Evolutionary conservation across 1,284 basidiomycete species (phyloP).

Genomic region (Fomitopsis pinicola): DNA sequence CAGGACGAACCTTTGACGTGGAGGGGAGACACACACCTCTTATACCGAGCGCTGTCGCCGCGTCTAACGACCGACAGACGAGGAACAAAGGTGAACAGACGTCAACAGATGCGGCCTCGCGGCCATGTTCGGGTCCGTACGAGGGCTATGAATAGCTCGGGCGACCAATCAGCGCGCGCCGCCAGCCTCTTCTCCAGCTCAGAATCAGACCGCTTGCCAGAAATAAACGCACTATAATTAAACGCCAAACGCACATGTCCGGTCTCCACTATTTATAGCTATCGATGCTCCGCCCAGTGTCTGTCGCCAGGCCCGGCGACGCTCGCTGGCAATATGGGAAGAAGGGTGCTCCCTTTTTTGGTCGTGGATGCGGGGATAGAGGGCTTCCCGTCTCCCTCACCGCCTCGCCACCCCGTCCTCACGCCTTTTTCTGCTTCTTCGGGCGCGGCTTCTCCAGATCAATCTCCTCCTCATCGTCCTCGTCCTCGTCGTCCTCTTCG

Average conservation of each 20-base stretch:
- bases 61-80: not conserved
- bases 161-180: not conserved
- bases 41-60: not conserved
- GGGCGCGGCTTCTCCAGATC: constrained; percentile 75
- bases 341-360: not conserved
- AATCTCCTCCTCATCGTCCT: constrained; percentile 75
- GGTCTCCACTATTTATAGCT: not conserved
- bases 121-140: not conserved
- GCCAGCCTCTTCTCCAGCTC: not conserved
- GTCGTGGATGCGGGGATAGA: not conserved
- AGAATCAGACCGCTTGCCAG: not conserved
- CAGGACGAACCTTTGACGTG: not conserved
- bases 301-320: not conserved
- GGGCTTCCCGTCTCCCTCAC: not conserved
- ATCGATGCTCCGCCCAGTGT: not conserved
- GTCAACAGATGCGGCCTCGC: not conserved
- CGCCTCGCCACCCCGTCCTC: constrained; percentile 18
- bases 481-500: constrained; percentile 58
- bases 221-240: constrained; percentile 1
- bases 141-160: not conserved
- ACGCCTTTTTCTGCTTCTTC: constrained; percentile 66
- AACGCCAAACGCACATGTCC: not conserved
- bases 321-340: not conserved
- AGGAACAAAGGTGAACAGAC: not conserved
- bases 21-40: not conserved